Evolutionary conservation across 257 asterid species (phyloP), one percentile per base, ranked within the genome.

Genomic region (Fraxinus excelsior): DNA sequence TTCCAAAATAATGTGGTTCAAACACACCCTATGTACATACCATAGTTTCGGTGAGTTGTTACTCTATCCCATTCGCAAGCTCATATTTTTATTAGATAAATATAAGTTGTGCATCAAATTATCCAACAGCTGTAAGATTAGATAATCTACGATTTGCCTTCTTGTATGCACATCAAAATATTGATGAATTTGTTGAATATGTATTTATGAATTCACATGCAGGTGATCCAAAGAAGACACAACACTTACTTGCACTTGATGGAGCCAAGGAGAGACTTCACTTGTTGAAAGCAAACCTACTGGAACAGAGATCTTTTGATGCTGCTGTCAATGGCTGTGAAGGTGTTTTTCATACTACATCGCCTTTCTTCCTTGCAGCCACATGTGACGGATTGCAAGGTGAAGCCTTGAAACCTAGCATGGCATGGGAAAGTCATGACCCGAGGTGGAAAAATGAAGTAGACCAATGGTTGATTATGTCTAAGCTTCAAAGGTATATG

Each of bases 251-350:
- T 58, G 87, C 85, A 51, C 97, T 94, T 77, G 96, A 94, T 76
- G 98, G 98, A 68, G 97, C 97, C 58, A 87, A 88, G 88, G 96
- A 94, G 82, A 94, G 97, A 69, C 97, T 94, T 74, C 89, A 88
- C 29, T 84, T 94, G 80, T 66, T 90, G 42, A 89, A 87, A 85
- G 97, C 97, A 79, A 71, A 92, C 82, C 78, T 92, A 19, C 85
- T 94, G 60, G 96, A 29, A 29, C 4, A 92, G 82, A 97, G 98
- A 70, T 88, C 97, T 37, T 94, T 92, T 74, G 97, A 94, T 88
- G 82, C 91, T 26, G 84, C 84, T 5, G 87, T 94, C 76, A 90
- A 87, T 26, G 97, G 97, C 19, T 92, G 98, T 77, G 97, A 89
- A 58, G 90, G 96, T 21, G 97, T 94, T 77, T 94, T 94, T 75